Conservation (phyloP, 2,329 filamentous ascomycete species). For the Graphiopsis chlorocephala region DNA sequence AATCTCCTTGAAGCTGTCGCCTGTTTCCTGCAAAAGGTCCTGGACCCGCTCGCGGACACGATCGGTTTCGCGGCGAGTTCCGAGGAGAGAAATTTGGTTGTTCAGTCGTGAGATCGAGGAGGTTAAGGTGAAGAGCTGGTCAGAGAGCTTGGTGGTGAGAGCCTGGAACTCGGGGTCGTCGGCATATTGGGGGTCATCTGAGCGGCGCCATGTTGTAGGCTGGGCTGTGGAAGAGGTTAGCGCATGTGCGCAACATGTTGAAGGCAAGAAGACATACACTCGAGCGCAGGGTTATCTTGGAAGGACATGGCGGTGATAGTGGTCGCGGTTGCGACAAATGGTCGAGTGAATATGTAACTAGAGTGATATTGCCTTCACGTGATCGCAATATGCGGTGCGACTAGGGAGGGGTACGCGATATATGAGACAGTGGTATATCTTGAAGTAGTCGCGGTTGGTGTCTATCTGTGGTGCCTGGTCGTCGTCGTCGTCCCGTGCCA, state of each 20-base stretch:
- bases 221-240: conserved; percentile 48
- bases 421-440: background rate
- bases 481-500: conserved; percentile 1
- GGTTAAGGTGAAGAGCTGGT: conserved; percentile 84
- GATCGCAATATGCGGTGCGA: background rate
- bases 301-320: conserved; percentile 22
- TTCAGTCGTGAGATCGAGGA: conserved; percentile 82
- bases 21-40: conserved; percentile 80
- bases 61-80: conserved; percentile 87
- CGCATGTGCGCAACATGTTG: background rate
- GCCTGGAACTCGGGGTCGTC: conserved; percentile 91
- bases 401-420: background rate
- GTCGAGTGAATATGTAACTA: background rate
- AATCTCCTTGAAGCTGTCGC: conserved; percentile 82
- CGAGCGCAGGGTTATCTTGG: conserved; percentile 23
- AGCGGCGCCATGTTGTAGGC: conserved; percentile 63
- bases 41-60: conserved; percentile 88
- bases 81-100: conserved; percentile 79
- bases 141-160: conserved; percentile 78
- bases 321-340: background rate
- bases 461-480: background rate
- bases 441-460: background rate
- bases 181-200: conserved; percentile 71
- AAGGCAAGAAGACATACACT: conserved; percentile 17
- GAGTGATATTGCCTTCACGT: background rate